Evolutionary conservation across 2,329 filamentous ascomycete species (phyloP).

Genomic region (Pseudogymnoascus sp.): DNA sequence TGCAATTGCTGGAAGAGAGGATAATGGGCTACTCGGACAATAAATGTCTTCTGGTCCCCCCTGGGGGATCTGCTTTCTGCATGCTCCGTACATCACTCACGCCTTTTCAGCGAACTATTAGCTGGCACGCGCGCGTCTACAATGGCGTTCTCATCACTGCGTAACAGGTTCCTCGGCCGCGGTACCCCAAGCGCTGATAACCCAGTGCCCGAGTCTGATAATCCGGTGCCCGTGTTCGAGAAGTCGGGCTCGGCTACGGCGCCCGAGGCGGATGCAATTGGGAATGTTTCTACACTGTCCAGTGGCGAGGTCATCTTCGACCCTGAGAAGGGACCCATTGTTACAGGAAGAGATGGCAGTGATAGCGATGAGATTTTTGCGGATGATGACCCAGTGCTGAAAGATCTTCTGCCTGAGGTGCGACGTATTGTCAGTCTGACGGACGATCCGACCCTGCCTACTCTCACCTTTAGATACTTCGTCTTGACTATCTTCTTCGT

Average conservation of each 20-base stretch:
- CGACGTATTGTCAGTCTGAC: conserved; percentile 50
- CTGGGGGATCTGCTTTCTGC: background rate
- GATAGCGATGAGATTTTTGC: conserved; percentile 19
- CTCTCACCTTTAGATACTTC: conserved; percentile 54
- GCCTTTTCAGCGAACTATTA: background rate
- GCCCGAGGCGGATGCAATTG: background rate
- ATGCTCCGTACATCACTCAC: background rate
- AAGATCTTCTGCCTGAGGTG: conserved; percentile 47
- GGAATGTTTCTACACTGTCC: background rate
- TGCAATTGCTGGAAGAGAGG: background rate
- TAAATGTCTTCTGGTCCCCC: background rate
- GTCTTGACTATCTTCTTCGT: conserved; percentile 48
- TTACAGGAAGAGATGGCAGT: background rate
- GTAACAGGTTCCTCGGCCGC: background rate
- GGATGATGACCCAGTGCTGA: conserved; percentile 45
- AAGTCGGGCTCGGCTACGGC: background rate
- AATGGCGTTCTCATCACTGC: background rate
- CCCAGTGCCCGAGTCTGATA: background rate
- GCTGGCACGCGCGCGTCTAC: background rate
- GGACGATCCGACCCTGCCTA: conserved; percentile 48
- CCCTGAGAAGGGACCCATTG: background rate
- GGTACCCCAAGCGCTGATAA: background rate
- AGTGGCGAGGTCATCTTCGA: background rate
- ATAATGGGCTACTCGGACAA: background rate
- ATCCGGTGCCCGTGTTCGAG: background rate